phyloP scores from a whole-genome alignment of 78 protist genomes.

The Capsaspora owczarzaki region DNA sequence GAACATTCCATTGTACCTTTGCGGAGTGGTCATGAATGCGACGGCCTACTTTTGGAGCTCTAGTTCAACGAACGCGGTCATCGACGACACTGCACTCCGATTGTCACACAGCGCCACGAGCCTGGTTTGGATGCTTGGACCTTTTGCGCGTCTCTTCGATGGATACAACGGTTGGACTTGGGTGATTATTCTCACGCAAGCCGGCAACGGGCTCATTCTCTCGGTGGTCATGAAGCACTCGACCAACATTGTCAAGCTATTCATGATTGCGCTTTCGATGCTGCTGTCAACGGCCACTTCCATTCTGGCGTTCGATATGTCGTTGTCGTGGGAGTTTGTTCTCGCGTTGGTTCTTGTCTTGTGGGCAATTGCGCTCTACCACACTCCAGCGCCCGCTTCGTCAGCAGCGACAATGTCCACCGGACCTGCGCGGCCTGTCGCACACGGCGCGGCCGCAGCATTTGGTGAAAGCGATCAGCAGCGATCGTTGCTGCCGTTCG shows the following conservation, averaged over 20 bases:
- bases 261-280: background rate
- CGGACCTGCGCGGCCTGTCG: too few relatives aligned
- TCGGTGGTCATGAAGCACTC: constrained; percentile 11
- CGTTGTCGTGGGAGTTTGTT: background rate
- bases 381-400: background rate
- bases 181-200: background rate
- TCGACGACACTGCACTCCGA: too few relatives aligned
- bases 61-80: too few relatives aligned
- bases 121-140: too few relatives aligned
- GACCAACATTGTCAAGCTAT: background rate
- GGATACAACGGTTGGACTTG: background rate
- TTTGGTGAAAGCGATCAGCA: too few relatives aligned
- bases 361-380: background rate
- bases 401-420: too few relatives aligned
- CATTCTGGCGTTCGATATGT: background rate
- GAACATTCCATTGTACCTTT: background rate
- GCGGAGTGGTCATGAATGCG: background rate
- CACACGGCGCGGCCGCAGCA: too few relatives aligned
- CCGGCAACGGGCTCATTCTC: background rate
- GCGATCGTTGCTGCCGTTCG: too few relatives aligned
- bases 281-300: background rate
- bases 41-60: background rate
- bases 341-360: background rate
- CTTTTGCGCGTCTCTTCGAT: background rate
- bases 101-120: too few relatives aligned